Evolutionary conservation across 345 rosid species (phyloP), one percentile per base, ranked within the genome.

Genomic region (Lepidium didymum): DNA sequence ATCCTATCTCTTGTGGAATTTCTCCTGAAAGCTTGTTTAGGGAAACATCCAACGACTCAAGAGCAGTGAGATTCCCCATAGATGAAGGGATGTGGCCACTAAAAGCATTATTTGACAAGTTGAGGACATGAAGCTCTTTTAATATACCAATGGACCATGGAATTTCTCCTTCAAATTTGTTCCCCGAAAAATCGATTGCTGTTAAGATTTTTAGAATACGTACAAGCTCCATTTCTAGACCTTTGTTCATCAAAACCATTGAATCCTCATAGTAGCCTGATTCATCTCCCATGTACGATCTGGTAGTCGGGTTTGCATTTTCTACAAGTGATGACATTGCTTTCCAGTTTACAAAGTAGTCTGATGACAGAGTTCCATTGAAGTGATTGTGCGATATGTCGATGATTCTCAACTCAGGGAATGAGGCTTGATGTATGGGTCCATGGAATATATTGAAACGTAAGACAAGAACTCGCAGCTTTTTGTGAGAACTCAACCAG

Each of bases 391-490:
- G 27, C 3, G 27, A 23, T 19, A 19, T 19, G 21, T 19, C 21
- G 2, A 19, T 19, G 21, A 19, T 19, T 19, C 21, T 1, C 21
- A 23, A 23, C 27, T 23, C 27, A 23, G 27, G 27, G 27, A 23
- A 23, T 3, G 27, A 23, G 3, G 27, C 27, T 23, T 23, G 27
- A 23, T 23, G 27, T 23, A 23, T 23, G 27, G 27, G 27, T 23
- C 27, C 27, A 23, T 23, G 27, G 27, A 23, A 23, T 23, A 23
- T 23, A 23, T 85, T 82, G 2, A 68, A 56, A 10, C 84, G 80
- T 34, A 82, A 8, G 58, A 77, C 75, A 7, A 84, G 78, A 47
- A 79, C 75, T 7, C 69, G 80, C 27, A 82, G 55, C 6, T 7
- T 38, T 2, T 75, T 27, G 16, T 64, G 6, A 7, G 36, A 67